Base-by-base conservation (phyloP, 257 asterid species). In the Paraleonurus japonicus region DNA sequence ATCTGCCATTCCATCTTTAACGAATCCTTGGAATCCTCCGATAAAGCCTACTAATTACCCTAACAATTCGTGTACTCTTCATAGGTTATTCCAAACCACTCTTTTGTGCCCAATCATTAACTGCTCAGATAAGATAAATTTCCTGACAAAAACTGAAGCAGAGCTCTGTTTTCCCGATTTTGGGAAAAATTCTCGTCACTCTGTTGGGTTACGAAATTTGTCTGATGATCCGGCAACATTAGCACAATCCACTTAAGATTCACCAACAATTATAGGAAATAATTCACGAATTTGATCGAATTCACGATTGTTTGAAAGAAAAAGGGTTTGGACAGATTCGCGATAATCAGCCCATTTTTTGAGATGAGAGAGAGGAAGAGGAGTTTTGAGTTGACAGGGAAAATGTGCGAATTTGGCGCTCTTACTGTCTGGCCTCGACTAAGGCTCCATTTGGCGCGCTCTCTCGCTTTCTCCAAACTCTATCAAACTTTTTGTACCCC, bases 1-100 rank as follows among this genome's bases (percentile, higher is more conserved):
- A 89, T 92, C 89, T 84, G 92, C 96, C 92, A 89, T 92, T 89
- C 98, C 98, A 89, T 89, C 84, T 89, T 92, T 84, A 86, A 89
- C 81, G 73, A 85, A 75, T 76, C 76, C 76, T 64, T 78, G 90
- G 70, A 69, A 72, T 75, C 85, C 85, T 70, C 80, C 84, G n/a
- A 68, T 68, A 57, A 73, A 81, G 74, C 82, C 82, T 74, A 72
- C 64, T 78, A 35, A 67, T 80, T 58, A 47, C 76, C 67, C 81
- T 75, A 80, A 71, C 75, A 86, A 85, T 79, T 82, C 76, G 79
- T 81, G 73, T 75, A 79, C 80, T 84, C 82, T 77, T 86, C 87
- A 86, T 84, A 55, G 59, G 65, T 35, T 7, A 53, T 60, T 23
- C 28, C 65, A 67, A 35, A 47, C 10, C 50, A 27, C 50, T 30